Base-by-base conservation (phyloP, 176 grass and related monocot genomes). In the Rhynchospora pubera region DNA sequence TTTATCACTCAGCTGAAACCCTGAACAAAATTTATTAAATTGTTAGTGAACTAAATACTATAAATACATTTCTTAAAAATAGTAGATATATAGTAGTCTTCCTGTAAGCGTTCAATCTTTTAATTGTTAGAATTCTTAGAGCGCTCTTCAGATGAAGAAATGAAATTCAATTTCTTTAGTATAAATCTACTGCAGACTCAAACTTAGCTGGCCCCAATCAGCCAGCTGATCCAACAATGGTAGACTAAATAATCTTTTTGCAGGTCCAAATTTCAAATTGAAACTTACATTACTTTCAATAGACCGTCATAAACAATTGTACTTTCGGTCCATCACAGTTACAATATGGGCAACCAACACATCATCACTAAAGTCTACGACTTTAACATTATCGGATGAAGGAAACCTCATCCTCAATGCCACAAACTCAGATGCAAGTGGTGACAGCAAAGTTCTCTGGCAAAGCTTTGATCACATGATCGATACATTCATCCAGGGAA, bases 401-500 rank as follows among this genome's bases (percentile, higher is more conserved):
- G 77, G 77, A 34, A 79, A 79, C n/a, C 57, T 79, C 6, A 24
- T 79, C 18, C 14, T 79, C 77, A 59, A 6, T 42, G 53, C 15
- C 4, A 16, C 52, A 15, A 53, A 0, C 28, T 55, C 13, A 34
- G 11, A 79, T 53, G 8, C 77, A 10, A 19, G 15, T 19, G 15
- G 14, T 10, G 16, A 21, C 3, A 8, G 0, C 42, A 21, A 16
- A 19, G 1, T 70, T 70, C 77, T 79, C 32, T 79, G 77, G 77
- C 77, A 79, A 28, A 79, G 77, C 28, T 79, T 79, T 43, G 77
- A 79, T 24, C 4, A 79, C 57, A 43, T 62, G 56, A 62, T 30
- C 14, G 8, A 79, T 19, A 79, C 77, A 1, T 79, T 79, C 53
- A 62, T 79, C 18, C 77, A 57, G 53, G 77, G 77, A 23, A 79